Base-by-base conservation (phyloP, 1,139 yeast genomes). In the Pneumocystis murina region DNA sequence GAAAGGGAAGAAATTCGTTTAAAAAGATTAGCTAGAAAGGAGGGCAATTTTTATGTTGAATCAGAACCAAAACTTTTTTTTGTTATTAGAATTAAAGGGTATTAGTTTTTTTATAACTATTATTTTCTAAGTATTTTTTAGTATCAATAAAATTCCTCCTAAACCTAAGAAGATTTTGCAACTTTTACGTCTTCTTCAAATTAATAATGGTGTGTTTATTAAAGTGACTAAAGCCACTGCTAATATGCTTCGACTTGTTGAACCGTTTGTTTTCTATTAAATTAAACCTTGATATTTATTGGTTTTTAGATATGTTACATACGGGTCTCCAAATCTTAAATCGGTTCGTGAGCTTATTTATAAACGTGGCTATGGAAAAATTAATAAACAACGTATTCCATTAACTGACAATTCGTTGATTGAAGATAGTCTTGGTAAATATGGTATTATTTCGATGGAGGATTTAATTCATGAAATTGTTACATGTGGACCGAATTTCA, bases 281-380 rank as follows among this genome's bases (percentile, higher is more conserved):
- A 33, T 24, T 14, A n/a, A n/a, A 7, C 28, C 10, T 48, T 48
- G 10, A 12, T 14, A n/a, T 48, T 48, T 48, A 48, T 24, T 24
- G 14, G 10, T 24, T 10, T 12, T 24, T 48, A 48, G 55, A 24
- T 48, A 48, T 48, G 86, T 92, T 80, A 95, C 98, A 76, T 92
- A 87, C 86, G 98, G 98, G 83, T 91, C 91, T 92, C 98, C 98
- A 82, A 87, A 89, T 77, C 84, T 88, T 78, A 80, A 97, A 71
- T 87, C 97, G 79, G 84, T 91, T 77, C 91, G 97, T 83, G 87
- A 91, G 81, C 87, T 92, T 79, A 79, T 92, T 75, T 92, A 92
- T 97, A 92, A 92, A 95, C 91, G 98, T 84, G 98, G 98, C 80
- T 86, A 80, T 92, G 98, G 97, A 82, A 92, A 92, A 89, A 80